These are phyloP conservation scores for Penicillium turbatum DNA, from an alignment of 495 filamentous ascomycete genomes.

Conservation along the genomic window DNA sequence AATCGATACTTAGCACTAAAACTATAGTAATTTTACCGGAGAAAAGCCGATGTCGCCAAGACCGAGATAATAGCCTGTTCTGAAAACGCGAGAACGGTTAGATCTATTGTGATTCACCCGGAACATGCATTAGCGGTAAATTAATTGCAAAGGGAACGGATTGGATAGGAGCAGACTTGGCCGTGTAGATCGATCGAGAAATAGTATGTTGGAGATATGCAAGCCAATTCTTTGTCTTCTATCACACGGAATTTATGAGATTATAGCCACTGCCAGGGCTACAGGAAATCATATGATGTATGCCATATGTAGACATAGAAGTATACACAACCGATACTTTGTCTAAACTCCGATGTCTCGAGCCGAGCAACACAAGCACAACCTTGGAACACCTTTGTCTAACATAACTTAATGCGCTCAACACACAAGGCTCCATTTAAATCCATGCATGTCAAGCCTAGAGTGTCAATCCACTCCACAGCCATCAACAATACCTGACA, in stretches of 20 bases:
- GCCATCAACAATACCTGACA: background rate
- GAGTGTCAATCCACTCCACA: constrained; percentile 3
- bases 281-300: too few species aligned
- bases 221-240: too few species aligned
- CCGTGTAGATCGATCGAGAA: constrained; percentile 5
- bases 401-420: constrained; percentile 3
- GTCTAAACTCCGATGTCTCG: background rate
- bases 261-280: background rate
- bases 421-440: constrained; percentile 7
- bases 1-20: background rate
- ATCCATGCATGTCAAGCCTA: constrained; percentile 30
- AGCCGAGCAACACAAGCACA: constrained; percentile 11
- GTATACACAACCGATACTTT: background rate
- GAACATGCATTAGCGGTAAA: constrained; percentile 23
- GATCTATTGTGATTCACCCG: constrained; percentile 29
- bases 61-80: constrained; percentile 13
- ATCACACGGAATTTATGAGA: background rate
- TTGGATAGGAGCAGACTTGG: constrained; percentile 11
- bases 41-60: constrained; percentile 20
- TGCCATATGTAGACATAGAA: too few species aligned
- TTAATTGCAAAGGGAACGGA: constrained; percentile 9
- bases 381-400: constrained; percentile 1
- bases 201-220: too few species aligned
- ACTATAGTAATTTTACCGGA: constrained; percentile 18
- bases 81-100: constrained; percentile 20